Evolutionary conservation across 768 basidiomycete species (phyloP).

Genomic region (Tephrocybe sp.): DNA sequence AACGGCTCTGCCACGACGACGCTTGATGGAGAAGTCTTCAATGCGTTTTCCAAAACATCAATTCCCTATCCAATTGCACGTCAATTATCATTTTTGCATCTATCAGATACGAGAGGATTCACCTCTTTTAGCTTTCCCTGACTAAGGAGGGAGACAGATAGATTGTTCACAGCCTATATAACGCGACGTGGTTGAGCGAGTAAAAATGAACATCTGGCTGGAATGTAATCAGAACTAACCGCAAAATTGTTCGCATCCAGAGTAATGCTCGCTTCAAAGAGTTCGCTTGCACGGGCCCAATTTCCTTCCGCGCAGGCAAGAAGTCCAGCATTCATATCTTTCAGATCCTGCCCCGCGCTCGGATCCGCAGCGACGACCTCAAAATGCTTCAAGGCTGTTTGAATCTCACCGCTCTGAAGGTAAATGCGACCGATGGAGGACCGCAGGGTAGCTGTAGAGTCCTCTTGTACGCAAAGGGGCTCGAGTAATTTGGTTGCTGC

Average conservation of each 20-base stretch:
- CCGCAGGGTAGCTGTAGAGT: slow-evolving; percentile 54
- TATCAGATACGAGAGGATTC: slow-evolving; percentile 8
- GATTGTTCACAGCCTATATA: slow-evolving; percentile 58
- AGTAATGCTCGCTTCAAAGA: slow-evolving; percentile 44
- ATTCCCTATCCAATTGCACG: slow-evolving; percentile 51
- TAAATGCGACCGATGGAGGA: slow-evolving; percentile 75
- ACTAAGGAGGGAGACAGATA: slow-evolving; percentile 68
- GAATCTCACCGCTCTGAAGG: slow-evolving; percentile 69
- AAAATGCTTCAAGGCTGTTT: slow-evolving; percentile 60
- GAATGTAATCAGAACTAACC: slow-evolving; percentile 34
- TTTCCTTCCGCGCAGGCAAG: slow-evolving; percentile 70
- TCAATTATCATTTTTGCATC: not conserved
- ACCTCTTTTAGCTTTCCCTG: slow-evolving; percentile 78
- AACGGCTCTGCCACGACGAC: slow-evolving; percentile 81
- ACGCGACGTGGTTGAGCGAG: not conserved
- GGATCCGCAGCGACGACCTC: slow-evolving; percentile 45
- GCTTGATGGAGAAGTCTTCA: slow-evolving; percentile 65
- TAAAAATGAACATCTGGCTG: too few species aligned
- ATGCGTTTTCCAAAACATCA: slow-evolving; percentile 60
- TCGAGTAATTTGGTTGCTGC: slow-evolving; percentile 69
- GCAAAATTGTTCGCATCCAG: slow-evolving; percentile 61
- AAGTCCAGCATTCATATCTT: slow-evolving; percentile 66
- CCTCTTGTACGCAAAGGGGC: slow-evolving; percentile 55
- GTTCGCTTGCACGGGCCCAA: slow-evolving; percentile 54
- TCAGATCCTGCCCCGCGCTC: slow-evolving; percentile 39